Percentiles rank a stretch among this genome's conserved stretches.
phyloP scores from a whole-genome alignment of 371 early-diverging fungal genomes.

The Sanchytrium tribonematis region DNA sequence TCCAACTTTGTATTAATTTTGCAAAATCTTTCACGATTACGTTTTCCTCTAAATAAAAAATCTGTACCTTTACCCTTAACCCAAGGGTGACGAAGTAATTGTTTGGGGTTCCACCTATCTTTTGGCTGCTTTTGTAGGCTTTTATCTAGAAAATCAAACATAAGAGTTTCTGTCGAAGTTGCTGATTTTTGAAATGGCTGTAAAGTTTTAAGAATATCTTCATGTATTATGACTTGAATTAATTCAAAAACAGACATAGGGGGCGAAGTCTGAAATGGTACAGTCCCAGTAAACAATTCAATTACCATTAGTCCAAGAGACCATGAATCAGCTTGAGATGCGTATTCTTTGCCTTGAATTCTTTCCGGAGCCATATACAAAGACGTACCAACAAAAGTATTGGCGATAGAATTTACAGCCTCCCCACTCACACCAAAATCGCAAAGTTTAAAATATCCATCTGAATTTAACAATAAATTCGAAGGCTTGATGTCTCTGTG shows the following conservation, averaged over 20 bases:
- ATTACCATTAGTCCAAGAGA: slow-evolving; percentile 49
- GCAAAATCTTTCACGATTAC: neutral
- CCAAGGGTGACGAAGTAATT: neutral
- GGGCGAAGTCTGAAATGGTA: slow-evolving; percentile 33
- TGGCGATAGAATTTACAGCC: slow-evolving; percentile 55
- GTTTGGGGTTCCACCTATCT: neutral
- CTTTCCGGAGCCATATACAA: slow-evolving; percentile 93
- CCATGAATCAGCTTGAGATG: slow-evolving; percentile 84
- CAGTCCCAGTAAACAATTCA: slow-evolving; percentile 63
- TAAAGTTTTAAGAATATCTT: neutral
- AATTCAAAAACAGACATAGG: slow-evolving; percentile 1
- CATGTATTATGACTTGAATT: neutral
- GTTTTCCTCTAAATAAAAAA: neutral
- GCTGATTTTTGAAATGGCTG: neutral
- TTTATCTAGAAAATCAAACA: neutral
- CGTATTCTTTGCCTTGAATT: slow-evolving; percentile 63
- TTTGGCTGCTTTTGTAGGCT: neutral
- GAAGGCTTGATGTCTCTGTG: slow-evolving; percentile 40
- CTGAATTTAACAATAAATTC: slow-evolving; percentile 22
- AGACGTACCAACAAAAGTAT: slow-evolving; percentile 78
- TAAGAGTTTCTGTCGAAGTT: neutral
- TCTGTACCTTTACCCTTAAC: neutral
- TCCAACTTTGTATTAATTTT: neutral
- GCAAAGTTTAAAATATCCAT: slow-evolving; percentile 69
- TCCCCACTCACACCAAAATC: slow-evolving; percentile 84